phyloP scores from a whole-genome alignment of 2,329 filamentous ascomycete genomes.

The Tolypocladium ovalisporum region DNA sequence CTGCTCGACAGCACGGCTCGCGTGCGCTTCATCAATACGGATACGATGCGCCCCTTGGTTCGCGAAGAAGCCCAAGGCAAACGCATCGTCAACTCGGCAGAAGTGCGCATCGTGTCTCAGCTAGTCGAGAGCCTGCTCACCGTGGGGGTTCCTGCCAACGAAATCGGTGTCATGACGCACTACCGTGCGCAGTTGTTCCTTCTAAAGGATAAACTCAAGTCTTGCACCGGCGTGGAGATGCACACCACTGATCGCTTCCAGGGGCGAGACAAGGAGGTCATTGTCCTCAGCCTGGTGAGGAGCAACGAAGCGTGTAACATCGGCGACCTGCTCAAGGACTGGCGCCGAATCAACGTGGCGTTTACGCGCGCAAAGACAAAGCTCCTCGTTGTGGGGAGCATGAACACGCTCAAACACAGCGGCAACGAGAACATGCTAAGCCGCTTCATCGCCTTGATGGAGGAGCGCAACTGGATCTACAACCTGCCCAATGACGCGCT shows the following conservation, averaged over 20 bases:
- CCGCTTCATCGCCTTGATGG: constrained; percentile 67
- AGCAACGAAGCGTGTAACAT: constrained; percentile 74
- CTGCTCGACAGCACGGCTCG: constrained; percentile 60
- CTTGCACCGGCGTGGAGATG: constrained; percentile 64
- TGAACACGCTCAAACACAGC: constrained; percentile 63
- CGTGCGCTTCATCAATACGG: constrained; percentile 84
- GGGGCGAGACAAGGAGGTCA: constrained; percentile 87
- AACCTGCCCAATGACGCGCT: constrained; percentile 56
- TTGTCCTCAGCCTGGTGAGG: constrained; percentile 78
- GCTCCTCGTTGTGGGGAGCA: constrained; percentile 76
- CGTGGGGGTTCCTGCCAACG: constrained; percentile 59
- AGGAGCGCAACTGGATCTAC: constrained; percentile 67
- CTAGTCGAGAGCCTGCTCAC: constrained; percentile 70
- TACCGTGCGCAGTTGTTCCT: constrained; percentile 87
- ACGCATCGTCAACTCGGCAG: constrained; percentile 79
- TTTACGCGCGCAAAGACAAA: constrained; percentile 91
- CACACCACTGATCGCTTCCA: constrained; percentile 97
- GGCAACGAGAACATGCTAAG: constrained; percentile 66
- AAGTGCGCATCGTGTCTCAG: constrained; percentile 67
- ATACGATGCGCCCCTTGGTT: constrained; percentile 52
- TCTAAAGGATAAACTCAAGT: constrained; percentile 61
- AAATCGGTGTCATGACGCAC: constrained; percentile 93
- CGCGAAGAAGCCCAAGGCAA: constrained; percentile 70
- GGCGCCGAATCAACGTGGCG: constrained; percentile 89
- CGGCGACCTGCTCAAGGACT: constrained; percentile 86